Percentiles rank a stretch among this genome's conserved stretches.
Evolutionary conservation across 192 early-diverging fungal genomes (phyloP).

Genomic region (Backusella tarrabulga): DNA sequence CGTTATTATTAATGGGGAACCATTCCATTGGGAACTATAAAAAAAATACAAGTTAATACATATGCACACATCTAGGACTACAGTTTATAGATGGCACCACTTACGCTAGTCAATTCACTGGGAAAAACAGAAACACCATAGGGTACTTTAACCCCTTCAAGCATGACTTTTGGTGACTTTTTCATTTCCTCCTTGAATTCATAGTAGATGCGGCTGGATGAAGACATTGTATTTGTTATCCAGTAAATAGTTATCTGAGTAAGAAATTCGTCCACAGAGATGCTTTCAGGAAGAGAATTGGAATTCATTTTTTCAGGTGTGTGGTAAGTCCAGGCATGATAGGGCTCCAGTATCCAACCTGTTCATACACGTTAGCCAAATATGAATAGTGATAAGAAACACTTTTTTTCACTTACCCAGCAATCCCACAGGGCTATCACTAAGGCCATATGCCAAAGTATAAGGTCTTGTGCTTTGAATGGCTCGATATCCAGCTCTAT

Average conservation of each 20-base stretch:
- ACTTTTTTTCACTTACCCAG: neutral
- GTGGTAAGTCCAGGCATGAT: slow-evolving; percentile 26
- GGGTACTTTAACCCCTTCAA: neutral
- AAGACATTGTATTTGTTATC: slow-evolving; percentile 58
- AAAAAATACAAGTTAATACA: neutral
- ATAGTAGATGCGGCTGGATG: slow-evolving; percentile 62
- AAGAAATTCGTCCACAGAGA: slow-evolving; percentile 29
- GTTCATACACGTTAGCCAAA: neutral
- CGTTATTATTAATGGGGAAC: neutral
- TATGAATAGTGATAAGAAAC: neutral
- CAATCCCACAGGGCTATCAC: slow-evolving; percentile 28
- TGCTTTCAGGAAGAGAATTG: slow-evolving; percentile 1
- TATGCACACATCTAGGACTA: neutral
- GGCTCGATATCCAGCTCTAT: slow-evolving; percentile 21
- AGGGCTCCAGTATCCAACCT: slow-evolving; percentile 35
- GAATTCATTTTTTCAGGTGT: neutral
- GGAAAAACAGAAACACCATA: slow-evolving; percentile 7
- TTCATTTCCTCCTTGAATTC: slow-evolving; percentile 40
- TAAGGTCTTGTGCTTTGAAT: slow-evolving; percentile 27
- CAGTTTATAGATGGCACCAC: neutral
- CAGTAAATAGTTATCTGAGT: slow-evolving; percentile 57
- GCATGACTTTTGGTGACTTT: neutral
- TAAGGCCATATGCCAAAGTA: slow-evolving; percentile 22
- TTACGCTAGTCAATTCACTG: neutral
- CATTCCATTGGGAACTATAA: neutral